phyloP scores from a whole-genome alignment of 1,139 yeast genomes.

The Candida sanyaensis region DNA sequence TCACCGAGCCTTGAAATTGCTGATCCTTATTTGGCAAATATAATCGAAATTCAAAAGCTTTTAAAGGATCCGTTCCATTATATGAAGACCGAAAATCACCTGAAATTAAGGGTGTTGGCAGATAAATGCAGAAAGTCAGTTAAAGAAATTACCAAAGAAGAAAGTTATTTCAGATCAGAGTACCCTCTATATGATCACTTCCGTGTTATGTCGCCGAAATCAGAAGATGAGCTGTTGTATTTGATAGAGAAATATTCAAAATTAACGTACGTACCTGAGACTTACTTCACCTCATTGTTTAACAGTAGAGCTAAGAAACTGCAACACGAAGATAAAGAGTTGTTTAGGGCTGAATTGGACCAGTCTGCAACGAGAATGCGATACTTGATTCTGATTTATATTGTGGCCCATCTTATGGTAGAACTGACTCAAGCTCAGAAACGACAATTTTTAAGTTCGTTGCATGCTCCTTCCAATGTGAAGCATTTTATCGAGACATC shows the following conservation, averaged over 20 bases:
- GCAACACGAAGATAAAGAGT: slow-evolving; percentile 25
- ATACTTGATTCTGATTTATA: slow-evolving; percentile 33
- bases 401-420: slow-evolving; percentile 30
- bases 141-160: slow-evolving; percentile 33
- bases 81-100: slow-evolving; percentile 24
- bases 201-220: slow-evolving; percentile 16
- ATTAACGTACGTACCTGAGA: slow-evolving; percentile 36
- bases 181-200: slow-evolving; percentile 21
- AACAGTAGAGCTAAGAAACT: slow-evolving; percentile 19
- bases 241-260: slow-evolving; percentile 24
- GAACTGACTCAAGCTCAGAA: slow-evolving; percentile 29
- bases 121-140: slow-evolving; percentile 29
- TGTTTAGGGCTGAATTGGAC: slow-evolving; percentile 27
- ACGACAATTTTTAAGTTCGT: slow-evolving; percentile 22
- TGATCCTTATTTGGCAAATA: slow-evolving; percentile 34
- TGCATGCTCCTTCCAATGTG: slow-evolving; percentile 28
- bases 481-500: slow-evolving; percentile 42
- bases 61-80: slow-evolving; percentile 40
- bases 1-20: slow-evolving; percentile 16
- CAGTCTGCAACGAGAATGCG: slow-evolving; percentile 29
- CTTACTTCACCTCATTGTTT: slow-evolving; percentile 36
- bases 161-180: slow-evolving; percentile 18
- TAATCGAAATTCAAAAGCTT: slow-evolving; percentile 30
- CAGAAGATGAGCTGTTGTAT: slow-evolving; percentile 20
- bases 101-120: slow-evolving; percentile 23